Conservation (phyloP, 768 basidiomycete species). For the Postia placenta region DNA sequence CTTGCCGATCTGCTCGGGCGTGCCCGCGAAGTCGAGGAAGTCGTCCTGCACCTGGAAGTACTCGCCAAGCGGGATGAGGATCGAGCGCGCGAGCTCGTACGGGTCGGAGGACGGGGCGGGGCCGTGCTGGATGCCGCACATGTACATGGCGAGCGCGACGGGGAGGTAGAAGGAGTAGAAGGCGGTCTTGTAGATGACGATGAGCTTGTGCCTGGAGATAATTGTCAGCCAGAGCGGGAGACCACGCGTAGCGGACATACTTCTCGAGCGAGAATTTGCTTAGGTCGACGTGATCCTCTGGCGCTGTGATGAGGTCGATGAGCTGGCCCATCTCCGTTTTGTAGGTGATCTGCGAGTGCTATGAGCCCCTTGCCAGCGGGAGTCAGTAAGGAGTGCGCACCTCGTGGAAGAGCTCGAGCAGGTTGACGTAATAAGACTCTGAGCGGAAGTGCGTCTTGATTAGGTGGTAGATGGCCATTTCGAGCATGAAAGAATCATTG, state of each 20-base stretch:
- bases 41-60: slow-evolving; percentile 99
- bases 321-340: slow-evolving; percentile 96
- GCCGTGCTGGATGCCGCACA: slow-evolving; percentile 55
- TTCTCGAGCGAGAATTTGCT: slow-evolving; percentile 82
- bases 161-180: slow-evolving; percentile 99
- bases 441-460: slow-evolving; percentile 81
- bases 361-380: background rate
- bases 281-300: slow-evolving; percentile 85
- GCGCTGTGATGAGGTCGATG: slow-evolving; percentile 92
- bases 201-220: slow-evolving; percentile 67
- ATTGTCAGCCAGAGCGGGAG: background rate
- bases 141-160: slow-evolving; percentile 88
- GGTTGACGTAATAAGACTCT: slow-evolving; percentile 79
- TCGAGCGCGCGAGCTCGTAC: slow-evolving; percentile 69
- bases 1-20: slow-evolving; percentile 91
- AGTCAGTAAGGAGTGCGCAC: slow-evolving; percentile 28
- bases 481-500: slow-evolving; percentile 97
- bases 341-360: slow-evolving; percentile 48
- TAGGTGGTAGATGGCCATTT: slow-evolving; percentile 86
- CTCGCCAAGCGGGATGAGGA: slow-evolving; percentile 89
- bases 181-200: slow-evolving; percentile 96
- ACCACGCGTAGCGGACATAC: slow-evolving; percentile 31
- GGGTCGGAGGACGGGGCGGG: slow-evolving; percentile 43
- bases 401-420: slow-evolving; percentile 91
- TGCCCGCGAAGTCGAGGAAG: slow-evolving; percentile 87